Percentiles rank a stretch among this genome's conserved stretches.
Evolutionary conservation across 352 stramenopile genomes (phyloP).

Genomic region (Elongisporangium anandrum): DNA sequence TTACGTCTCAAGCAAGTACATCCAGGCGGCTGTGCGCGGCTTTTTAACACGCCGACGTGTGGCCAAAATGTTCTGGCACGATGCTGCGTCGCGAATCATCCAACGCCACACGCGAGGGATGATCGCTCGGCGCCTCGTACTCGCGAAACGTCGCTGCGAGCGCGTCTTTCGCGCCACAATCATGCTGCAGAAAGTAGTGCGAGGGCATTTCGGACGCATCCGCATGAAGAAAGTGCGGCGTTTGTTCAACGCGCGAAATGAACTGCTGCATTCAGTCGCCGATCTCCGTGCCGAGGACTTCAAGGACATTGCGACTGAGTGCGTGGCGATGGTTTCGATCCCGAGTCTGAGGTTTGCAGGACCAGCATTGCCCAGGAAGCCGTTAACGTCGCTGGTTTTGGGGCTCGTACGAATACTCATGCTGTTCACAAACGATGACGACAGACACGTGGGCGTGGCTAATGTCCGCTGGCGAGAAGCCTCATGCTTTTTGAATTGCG

Average conservation of each 20-base stretch:
- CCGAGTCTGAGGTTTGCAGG: conserved; percentile 14
- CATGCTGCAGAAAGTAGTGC: conserved; percentile 50
- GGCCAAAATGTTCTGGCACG: conserved; percentile 61
- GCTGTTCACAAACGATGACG: conserved; percentile 51
- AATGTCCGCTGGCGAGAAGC: conserved; percentile 60
- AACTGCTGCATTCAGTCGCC: conserved; percentile 13
- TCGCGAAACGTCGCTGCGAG: conserved; percentile 13
- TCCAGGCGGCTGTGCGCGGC: conserved; percentile 62
- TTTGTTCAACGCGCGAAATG: conserved; percentile 24
- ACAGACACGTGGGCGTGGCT: conserved; percentile 49
- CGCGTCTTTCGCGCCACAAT: conserved; percentile 12
- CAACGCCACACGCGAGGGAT: conserved; percentile 54
- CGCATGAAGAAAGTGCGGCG: conserved; percentile 54
- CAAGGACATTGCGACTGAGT: conserved; percentile 54
- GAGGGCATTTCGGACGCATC: conserved; percentile 49
- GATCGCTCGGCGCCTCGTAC: conserved; percentile 33
- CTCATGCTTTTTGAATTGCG: conserved; percentile 45
- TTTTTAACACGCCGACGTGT: conserved; percentile 64
- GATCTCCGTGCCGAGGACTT: conserved; percentile 32
- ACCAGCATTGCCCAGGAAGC: conserved; percentile 3
- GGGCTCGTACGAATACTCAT: conserved; percentile 70
- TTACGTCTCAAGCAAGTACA: conserved; percentile 69
- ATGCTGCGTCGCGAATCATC: conserved; percentile 47
- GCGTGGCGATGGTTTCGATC: conserved; percentile 43
- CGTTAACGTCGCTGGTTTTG: conserved; percentile 51